These are phyloP conservation scores for Taxillus chinensis DNA, from an alignment of 164 flowering plant genomes.

Conservation along the genomic window DNA sequence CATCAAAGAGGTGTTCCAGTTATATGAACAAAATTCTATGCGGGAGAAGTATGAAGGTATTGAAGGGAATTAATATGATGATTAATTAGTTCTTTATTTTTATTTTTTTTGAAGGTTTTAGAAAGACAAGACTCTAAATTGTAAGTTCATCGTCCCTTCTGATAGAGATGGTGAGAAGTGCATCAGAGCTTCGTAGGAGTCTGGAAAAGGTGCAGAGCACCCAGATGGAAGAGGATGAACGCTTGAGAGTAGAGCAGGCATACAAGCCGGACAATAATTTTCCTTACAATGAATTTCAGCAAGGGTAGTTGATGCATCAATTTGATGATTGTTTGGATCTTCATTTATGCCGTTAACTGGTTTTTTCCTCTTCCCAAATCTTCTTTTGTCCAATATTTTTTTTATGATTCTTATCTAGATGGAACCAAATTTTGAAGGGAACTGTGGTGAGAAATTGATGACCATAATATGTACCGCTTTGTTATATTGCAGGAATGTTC, in stretches of 20 bases:
- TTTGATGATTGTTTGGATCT: background rate
- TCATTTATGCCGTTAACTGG: no score
- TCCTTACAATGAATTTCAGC: background rate
- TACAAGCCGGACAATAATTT: slow-evolving; percentile 9
- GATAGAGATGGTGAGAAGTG: slow-evolving; percentile 27
- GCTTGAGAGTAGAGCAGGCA: slow-evolving; percentile 9
- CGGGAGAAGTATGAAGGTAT: slow-evolving; percentile 53
- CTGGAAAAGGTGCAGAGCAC: slow-evolving; percentile 24
- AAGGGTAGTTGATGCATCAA: slow-evolving; percentile 9
- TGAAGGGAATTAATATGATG: background rate
- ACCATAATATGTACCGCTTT: no score
- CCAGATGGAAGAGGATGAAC: slow-evolving; percentile 13
- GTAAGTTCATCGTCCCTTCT: slow-evolving; percentile 1
- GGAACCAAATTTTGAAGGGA: no score
- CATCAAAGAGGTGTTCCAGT: slow-evolving; percentile 41
- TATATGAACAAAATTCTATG: slow-evolving; percentile 30
- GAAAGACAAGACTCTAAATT: background rate
- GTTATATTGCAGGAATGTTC: no score
- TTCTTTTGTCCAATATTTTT: no score
- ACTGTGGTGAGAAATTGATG: no score
- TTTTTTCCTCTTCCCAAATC: no score
- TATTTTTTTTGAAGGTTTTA: background rate
- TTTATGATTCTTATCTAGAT: no score
- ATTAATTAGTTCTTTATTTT: background rate
- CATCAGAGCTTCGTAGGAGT: slow-evolving; percentile 28